Percentiles rank a stretch among this genome's conserved stretches.
phyloP scores from a whole-genome alignment of 2,329 filamentous ascomycete species.

The Colletotrichum shisoi region DNA sequence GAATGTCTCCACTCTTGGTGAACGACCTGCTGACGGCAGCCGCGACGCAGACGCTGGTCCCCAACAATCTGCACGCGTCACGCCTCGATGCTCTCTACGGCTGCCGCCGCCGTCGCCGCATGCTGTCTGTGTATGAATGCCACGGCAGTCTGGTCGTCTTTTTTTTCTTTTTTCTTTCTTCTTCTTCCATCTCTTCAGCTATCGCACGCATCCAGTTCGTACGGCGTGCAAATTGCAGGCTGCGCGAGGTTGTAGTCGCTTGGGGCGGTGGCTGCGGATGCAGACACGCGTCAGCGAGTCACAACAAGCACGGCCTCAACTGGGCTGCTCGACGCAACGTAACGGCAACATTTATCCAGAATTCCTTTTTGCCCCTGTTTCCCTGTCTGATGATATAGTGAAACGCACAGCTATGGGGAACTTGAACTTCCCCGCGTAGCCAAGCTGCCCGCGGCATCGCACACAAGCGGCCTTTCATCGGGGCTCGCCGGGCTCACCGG shows the following conservation, averaged over 20 bases:
- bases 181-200: too few species aligned
- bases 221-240: too few species aligned
- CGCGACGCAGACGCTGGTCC: slow-evolving; percentile 6
- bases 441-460: neutral
- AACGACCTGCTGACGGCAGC: slow-evolving; percentile 7
- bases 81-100: neutral
- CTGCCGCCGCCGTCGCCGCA: too few species aligned
- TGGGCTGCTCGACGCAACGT: neutral
- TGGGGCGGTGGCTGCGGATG: neutral
- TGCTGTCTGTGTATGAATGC: too few species aligned
- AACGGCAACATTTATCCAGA: too few species aligned
- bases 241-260: neutral
- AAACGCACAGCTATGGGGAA: too few species aligned
- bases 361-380: too few species aligned
- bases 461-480: neutral
- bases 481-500: neutral
- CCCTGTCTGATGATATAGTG: fast-evolving
- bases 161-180: too few species aligned
- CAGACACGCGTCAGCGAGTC: neutral
- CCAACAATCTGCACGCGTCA: neutral
- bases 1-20: slow-evolving; percentile 3
- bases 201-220: neutral
- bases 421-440: neutral
- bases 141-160: too few species aligned
- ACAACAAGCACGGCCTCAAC: neutral